Conservation (phyloP, 495 filamentous ascomycete species). For the Oidiodendron maius region DNA sequence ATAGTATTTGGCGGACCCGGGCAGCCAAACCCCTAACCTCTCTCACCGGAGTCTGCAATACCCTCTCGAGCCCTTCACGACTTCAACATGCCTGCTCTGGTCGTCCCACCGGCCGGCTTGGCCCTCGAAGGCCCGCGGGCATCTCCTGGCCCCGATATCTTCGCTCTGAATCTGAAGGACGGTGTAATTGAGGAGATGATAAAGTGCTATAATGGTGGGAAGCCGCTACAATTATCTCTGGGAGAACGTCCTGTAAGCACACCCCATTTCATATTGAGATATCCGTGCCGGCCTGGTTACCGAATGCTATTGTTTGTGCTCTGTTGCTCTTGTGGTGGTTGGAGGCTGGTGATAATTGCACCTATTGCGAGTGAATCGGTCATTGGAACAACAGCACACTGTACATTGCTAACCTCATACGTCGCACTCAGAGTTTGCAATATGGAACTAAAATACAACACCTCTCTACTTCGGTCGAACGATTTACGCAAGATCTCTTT, state of each 20-base stretch:
- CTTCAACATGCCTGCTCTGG: conserved; percentile 34
- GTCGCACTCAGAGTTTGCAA: conserved; percentile 38
- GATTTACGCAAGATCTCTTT: conserved; percentile 19
- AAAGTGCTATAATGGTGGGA: conserved; percentile 55
- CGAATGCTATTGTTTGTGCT: too few relatives aligned
- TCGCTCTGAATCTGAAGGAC: conserved; percentile 62
- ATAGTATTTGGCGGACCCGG: background rate
- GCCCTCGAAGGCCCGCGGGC: conserved; percentile 28
- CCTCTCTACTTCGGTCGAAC: conserved; percentile 34
- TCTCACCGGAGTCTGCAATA: background rate
- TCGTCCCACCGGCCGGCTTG: conserved; percentile 46
- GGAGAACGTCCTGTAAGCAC: conserved; percentile 50
- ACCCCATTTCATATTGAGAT: too few relatives aligned
- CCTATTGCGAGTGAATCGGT: too few relatives aligned
- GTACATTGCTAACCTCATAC: too few relatives aligned
- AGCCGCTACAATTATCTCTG: conserved; percentile 52
- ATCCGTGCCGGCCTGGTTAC: too few relatives aligned
- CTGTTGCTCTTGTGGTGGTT: too few relatives aligned
- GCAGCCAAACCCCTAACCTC: background rate
- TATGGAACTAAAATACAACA: conserved; percentile 47
- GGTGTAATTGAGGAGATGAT: conserved; percentile 66
- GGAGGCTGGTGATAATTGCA: too few relatives aligned
- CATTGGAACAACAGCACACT: too few relatives aligned
- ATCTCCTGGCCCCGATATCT: conserved; percentile 32
- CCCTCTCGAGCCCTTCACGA: background rate